Evolutionary conservation across 805 yeast species (phyloP), one percentile per base, ranked within the genome.

Genomic region (Candida ascalaphidarum): DNA sequence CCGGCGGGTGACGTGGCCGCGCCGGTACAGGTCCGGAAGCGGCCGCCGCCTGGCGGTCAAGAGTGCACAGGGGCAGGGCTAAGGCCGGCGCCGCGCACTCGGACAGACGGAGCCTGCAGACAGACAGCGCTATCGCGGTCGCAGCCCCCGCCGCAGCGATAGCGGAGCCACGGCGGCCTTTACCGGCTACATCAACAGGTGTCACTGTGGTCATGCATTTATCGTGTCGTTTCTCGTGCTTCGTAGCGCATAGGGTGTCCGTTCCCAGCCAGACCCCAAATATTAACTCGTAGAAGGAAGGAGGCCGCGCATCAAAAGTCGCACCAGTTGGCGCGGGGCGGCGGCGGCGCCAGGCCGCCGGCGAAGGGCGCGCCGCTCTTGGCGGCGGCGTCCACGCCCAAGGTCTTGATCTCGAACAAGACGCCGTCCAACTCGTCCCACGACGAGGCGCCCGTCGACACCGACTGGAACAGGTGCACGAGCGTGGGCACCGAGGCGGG

Each of bases 21-120:
- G n/a, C n/a, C n/a, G n/a, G n/a, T 21, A 11, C 22, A 21, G 28
- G 22, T 36, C 34, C 25, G 32, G 35, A 33, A 28, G 17, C 22
- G 25, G 21, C 20, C 22, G 26, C 27, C 14, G 21, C 26, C 22
- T 25, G 34, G 18, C 28, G 33, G 21, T 28, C 33, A 31, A 29
- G 27, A 12, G 12, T 11, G 16, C n/a, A 14, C 16, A 10, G 21
- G 25, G 22, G 24, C 14, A 2, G 6, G 11, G 22, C 26, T 14
- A 14, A 22, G 14, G 25, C 21, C 21, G 22, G 23, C 10, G 14
- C 12, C 26, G 20, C 16, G 23, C 14, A n/a, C n/a, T n/a, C n/a
- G n/a, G n/a, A n/a, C n/a, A n/a, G n/a, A n/a, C n/a, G n/a, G n/a
- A n/a, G n/a, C n/a, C n/a, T n/a, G n/a, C n/a, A n/a, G n/a, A n/a